phyloP scores from a whole-genome alignment of 768 basidiomycete genomes.

The Hirschioporus abietinus region DNA sequence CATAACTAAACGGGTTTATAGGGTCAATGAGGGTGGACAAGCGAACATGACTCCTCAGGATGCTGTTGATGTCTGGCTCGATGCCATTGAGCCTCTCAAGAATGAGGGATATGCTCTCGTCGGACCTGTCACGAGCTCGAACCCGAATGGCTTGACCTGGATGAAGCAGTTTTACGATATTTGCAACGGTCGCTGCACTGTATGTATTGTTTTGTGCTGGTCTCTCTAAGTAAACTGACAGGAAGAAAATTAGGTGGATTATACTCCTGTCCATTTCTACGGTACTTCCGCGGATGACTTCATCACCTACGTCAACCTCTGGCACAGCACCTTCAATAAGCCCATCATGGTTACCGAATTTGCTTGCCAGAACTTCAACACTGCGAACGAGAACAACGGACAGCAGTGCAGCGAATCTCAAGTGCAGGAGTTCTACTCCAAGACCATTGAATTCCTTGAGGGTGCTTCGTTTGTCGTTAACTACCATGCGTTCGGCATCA shows the following conservation, averaged over 20 bases:
- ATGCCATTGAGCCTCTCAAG: constrained; percentile 56
- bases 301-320: constrained; percentile 42
- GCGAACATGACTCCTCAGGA: constrained; percentile 48
- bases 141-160: constrained; percentile 57
- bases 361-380: constrained; percentile 42
- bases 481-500: constrained; percentile 35
- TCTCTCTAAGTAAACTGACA: background rate
- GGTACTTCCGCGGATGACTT: constrained; percentile 43
- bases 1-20: constrained; percentile 24
- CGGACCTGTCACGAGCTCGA: constrained; percentile 65
- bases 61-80: constrained; percentile 53
- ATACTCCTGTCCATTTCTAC: constrained; percentile 66
- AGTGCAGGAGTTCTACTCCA: constrained; percentile 44
- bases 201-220: constrained; percentile 29
- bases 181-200: constrained; percentile 45
- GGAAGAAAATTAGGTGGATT: constrained; percentile 45
- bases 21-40: constrained; percentile 64
- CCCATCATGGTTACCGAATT: constrained; percentile 65
- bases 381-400: constrained; percentile 48
- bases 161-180: constrained; percentile 48
- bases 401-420: constrained; percentile 35
- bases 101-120: constrained; percentile 50
- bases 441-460: constrained; percentile 42
- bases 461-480: background rate
- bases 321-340: constrained; percentile 38